phyloP scores from a whole-genome alignment of 441 rosid species.

The Adansonia grandidieri region DNA sequence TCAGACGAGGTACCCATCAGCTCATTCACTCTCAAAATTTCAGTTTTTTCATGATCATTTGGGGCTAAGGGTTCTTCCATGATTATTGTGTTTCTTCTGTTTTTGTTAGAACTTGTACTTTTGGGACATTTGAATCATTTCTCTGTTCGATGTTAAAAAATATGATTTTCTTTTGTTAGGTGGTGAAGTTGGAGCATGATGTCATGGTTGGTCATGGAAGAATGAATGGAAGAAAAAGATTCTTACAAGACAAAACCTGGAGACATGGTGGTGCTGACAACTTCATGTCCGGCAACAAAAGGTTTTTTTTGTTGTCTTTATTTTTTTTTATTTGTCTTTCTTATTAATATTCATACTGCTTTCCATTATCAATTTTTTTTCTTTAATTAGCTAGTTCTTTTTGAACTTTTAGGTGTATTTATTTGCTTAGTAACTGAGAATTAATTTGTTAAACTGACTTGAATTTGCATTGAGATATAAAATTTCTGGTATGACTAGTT shows the following conservation, averaged over 20 bases:
- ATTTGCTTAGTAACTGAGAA: not conserved
- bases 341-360: not conserved
- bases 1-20: slow-evolving; percentile 41
- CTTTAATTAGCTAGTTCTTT: not conserved
- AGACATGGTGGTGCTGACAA: slow-evolving; percentile 18
- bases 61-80: not conserved
- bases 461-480: not conserved
- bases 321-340: not conserved
- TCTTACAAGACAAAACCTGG: slow-evolving; percentile 25
- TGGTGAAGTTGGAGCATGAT: slow-evolving; percentile 40
- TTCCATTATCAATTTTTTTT: not conserved
- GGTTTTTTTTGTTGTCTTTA: slow-evolving; percentile 28
- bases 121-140: slow-evolving; percentile 5
- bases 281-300: slow-evolving; percentile 32
- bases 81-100: not conserved
- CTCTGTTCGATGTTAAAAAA: not conserved
- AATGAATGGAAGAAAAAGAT: slow-evolving; percentile 29
- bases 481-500: not conserved
- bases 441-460: not conserved
- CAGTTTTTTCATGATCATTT: not conserved
- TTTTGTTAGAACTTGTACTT: not conserved
- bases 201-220: not conserved
- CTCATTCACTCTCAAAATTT: not conserved
- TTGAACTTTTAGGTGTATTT: slow-evolving; percentile 6
- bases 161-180: slow-evolving; percentile 27